Percentiles rank a stretch among this genome's conserved stretches.
phyloP scores from a whole-genome alignment of 2,329 filamentous ascomycete species.

The Colletotrichum cereale region DNA sequence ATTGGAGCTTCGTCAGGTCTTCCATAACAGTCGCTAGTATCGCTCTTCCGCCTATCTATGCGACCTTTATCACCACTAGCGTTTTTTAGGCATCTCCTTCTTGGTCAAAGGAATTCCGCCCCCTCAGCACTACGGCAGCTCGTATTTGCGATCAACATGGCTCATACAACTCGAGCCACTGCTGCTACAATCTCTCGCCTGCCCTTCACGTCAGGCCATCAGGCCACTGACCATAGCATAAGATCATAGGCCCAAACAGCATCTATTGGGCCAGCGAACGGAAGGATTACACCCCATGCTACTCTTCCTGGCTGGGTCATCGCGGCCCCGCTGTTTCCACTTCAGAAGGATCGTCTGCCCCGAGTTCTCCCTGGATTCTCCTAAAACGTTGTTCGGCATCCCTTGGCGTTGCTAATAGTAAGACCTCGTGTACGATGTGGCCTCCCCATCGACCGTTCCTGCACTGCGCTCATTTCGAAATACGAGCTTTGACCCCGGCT shows the following conservation, averaged over 20 bases:
- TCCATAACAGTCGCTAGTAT: conserved; percentile 1
- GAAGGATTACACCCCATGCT: neutral
- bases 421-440: neutral
- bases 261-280: neutral
- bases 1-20: conserved; percentile 22
- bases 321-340: neutral
- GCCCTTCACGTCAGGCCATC: neutral
- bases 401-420: neutral
- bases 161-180: neutral
- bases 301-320: neutral
- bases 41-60: neutral
- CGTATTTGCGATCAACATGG: conserved; percentile 1
- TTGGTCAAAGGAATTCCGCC: neutral
- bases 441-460: neutral
- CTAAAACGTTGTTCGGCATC: neutral
- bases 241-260: too few species aligned
- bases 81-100: neutral
- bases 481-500: conserved; percentile 12
- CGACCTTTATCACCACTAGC: neutral
- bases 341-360: neutral
- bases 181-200: neutral
- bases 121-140: neutral
- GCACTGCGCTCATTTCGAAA: neutral
- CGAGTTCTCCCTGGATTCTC: neutral
- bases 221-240: neutral